Evolutionary conservation across 257 asterid genomes (phyloP), one percentile per base, ranked within the genome.

Genomic region (Anisodus tanguticus): DNA sequence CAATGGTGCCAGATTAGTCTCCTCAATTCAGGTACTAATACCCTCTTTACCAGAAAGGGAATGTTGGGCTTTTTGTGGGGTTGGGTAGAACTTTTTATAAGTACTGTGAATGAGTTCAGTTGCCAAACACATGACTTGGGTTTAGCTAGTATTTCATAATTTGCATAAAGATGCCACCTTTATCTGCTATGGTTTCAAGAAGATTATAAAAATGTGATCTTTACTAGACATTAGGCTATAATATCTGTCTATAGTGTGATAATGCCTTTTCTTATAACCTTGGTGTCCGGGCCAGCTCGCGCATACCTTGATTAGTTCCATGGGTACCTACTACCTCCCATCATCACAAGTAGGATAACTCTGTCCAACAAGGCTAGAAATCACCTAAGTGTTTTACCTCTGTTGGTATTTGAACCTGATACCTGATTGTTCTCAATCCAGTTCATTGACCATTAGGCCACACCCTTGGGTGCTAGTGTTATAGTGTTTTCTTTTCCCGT

Each of bases 11-110:
- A 88, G 90, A 76, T 88, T 94, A 11, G 72, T 91, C 72, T 54
- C 98, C 86, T 91, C 98, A 1, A 43, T 92, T 81, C 98, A 93
- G 97, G 97, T 95, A 86, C 69, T 12, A 0, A 64, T 13, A 51
- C 45, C 17, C 17, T 43, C 8, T 4, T 31, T 43, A 12, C 51
- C 8, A 47, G 49, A 67, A 67, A 35, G 49, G 74, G 37, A 3
- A 37, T 37, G 76, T 7, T 15, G 53, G 12, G 76, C 3, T 68
- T 68, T 68, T 35, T 6, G 12, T 67, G 74, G 74, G 74, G 2
- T 67, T 67, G 49, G 74, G 74, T 67, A 67, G 49, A 67, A 0
- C 12, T 6, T 19, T 41, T 67, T 69, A 39, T 15, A 53, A 16
- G 15, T 69, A 39, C 53, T 69, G 31, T 17, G 66, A 17, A 59